phyloP scores from a whole-genome alignment of 176 grass and related monocot species.

The Avena eriantha region DNA sequence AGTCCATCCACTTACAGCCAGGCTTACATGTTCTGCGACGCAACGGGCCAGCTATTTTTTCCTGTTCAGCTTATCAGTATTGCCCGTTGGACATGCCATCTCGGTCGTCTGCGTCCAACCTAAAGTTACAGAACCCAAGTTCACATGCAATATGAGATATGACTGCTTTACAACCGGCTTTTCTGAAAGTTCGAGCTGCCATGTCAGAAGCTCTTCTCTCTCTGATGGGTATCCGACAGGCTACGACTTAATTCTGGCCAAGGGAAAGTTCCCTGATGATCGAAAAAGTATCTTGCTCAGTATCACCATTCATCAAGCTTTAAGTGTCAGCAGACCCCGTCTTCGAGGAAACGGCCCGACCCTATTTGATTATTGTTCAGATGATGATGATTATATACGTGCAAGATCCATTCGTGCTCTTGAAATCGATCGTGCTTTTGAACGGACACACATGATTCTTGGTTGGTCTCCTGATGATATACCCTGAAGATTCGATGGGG shows the following conservation, averaged over 20 bases:
- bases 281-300: neutral
- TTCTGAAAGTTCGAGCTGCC: neutral
- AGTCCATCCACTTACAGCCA: neutral
- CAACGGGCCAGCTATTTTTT: neutral
- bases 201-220: neutral
- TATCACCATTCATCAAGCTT: slow-evolving; percentile 6
- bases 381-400: too few species aligned
- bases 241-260: neutral
- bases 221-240: neutral
- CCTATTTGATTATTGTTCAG: too few species aligned
- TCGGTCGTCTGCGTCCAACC: neutral
- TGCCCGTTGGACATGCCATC: neutral
- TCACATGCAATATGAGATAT: neutral
- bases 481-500: too few species aligned
- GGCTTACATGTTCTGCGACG: slow-evolving; percentile 9
- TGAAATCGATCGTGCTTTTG: too few species aligned
- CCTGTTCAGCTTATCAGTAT: neutral
- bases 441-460: too few species aligned
- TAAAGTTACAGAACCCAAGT: neutral
- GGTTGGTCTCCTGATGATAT: too few species aligned
- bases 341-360: neutral
- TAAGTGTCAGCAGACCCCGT: neutral
- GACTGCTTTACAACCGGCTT: neutral
- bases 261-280: neutral
- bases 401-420: too few species aligned